Conservation (phyloP, 768 basidiomycete genomes). For the Tylopilus sp. region DNA sequence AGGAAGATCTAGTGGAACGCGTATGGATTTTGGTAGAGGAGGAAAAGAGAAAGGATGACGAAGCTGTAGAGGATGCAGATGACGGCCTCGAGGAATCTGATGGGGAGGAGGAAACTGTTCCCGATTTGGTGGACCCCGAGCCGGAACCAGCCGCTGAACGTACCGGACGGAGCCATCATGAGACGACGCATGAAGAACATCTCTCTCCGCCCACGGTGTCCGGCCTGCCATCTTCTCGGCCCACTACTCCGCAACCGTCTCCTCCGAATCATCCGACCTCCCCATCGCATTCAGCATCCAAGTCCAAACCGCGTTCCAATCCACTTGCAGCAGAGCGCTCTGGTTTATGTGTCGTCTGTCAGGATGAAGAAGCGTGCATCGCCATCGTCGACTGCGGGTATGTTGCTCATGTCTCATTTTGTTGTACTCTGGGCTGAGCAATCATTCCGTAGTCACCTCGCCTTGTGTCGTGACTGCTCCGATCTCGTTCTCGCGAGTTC, state of each 20-base stretch:
- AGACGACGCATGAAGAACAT: constrained; percentile 5
- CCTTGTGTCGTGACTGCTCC: constrained; percentile 75
- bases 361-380: constrained; percentile 92
- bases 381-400: constrained; percentile 95
- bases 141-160: constrained; percentile 8
- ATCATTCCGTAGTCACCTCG: constrained; percentile 56
- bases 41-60: constrained; percentile 52
- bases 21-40: constrained; percentile 61
- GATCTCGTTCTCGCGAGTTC: constrained; percentile 77
- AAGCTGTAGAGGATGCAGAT: constrained; percentile 28
- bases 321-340: constrained; percentile 48
- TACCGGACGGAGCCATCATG: too few relatives aligned
- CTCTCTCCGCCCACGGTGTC: background rate
- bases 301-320: constrained; percentile 34
- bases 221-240: constrained; percentile 4
- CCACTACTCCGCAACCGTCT: constrained; percentile 15
- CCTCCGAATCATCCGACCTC: constrained; percentile 27
- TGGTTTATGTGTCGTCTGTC: constrained; percentile 88
- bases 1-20: constrained; percentile 75
- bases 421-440: background rate
- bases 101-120: constrained; percentile 13
- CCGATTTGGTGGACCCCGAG: constrained; percentile 17
- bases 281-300: constrained; percentile 31
- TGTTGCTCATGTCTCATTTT: constrained; percentile 26
- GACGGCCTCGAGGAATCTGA: constrained; percentile 17